Percentiles rank a stretch among this genome's conserved stretches.
These are phyloP conservation scores for Mycena metata DNA, from an alignment of 768 basidiomycete genomes.

Conservation along the genomic window DNA sequence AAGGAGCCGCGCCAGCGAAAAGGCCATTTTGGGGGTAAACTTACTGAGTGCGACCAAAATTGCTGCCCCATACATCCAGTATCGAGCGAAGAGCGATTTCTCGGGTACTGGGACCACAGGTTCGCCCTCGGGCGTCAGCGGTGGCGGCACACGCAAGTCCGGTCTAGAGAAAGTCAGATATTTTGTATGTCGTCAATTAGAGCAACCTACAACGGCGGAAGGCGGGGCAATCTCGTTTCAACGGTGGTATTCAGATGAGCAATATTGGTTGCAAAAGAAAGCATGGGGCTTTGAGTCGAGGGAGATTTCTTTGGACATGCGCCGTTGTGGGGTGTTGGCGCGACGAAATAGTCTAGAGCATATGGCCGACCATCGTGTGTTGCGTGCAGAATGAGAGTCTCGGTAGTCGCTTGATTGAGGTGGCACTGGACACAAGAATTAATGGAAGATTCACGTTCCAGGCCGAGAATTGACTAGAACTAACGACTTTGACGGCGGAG, in stretches of 20 bases:
- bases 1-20: too few species aligned
- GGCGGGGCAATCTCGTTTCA: slow-evolving; percentile 56
- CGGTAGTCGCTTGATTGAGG: slow-evolving; percentile 64
- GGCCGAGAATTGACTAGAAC: slow-evolving; percentile 37
- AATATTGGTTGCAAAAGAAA: slow-evolving; percentile 46
- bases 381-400: slow-evolving; percentile 71
- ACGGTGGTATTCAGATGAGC: slow-evolving; percentile 66
- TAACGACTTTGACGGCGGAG: slow-evolving; percentile 73
- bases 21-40: too few species aligned
- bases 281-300: slow-evolving; percentile 47
- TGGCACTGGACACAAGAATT: slow-evolving; percentile 68
- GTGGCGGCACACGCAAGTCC: slow-evolving; percentile 75
- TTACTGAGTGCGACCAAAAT: slow-evolving; percentile 70
- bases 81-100: slow-evolving; percentile 88
- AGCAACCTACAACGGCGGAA: slow-evolving; percentile 70
- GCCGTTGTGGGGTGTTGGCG: slow-evolving; percentile 77
- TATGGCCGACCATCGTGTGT: slow-evolving; percentile 63
- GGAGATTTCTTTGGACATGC: slow-evolving; percentile 62
- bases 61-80: slow-evolving; percentile 87
- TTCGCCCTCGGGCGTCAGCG: slow-evolving; percentile 75
- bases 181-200: background rate
- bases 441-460: slow-evolving; percentile 1
- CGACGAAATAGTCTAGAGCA: slow-evolving; percentile 80
- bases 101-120: slow-evolving; percentile 72
- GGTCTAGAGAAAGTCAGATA: slow-evolving; percentile 59